phyloP scores from a whole-genome alignment of 352 stramenopile genomes.

The Saprolegnia diclina region DNA sequence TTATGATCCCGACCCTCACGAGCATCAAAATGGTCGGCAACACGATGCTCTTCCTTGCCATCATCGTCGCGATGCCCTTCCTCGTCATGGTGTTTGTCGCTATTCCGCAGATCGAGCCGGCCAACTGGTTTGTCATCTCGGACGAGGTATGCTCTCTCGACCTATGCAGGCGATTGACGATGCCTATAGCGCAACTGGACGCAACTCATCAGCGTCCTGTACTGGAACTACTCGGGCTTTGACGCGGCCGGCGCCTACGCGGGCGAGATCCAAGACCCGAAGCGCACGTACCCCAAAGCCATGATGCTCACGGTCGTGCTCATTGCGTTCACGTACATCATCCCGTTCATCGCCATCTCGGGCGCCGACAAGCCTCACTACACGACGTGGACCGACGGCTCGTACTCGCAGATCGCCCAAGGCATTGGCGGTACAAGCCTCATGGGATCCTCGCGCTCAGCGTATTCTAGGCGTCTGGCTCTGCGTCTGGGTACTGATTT shows the following conservation, averaged over 20 bases:
- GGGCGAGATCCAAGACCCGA: conserved; percentile 61
- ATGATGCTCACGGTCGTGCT: conserved; percentile 74
- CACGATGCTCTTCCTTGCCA: conserved; percentile 50
- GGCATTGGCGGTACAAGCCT: conserved; percentile 34
- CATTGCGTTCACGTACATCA: conserved; percentile 66
- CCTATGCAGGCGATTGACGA: conserved; percentile 8
- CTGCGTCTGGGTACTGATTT: conserved; percentile 71
- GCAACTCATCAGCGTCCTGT: conserved; percentile 57
- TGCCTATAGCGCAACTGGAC: conserved; percentile 49
- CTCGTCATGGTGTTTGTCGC: conserved; percentile 45
- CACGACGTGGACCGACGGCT: conserved; percentile 68
- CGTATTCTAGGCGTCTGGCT: conserved; percentile 44
- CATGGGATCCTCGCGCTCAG: not conserved
- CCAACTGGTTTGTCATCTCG: conserved; percentile 65
- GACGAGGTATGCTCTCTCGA: conserved; percentile 37
- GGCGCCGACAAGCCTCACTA: conserved; percentile 68
- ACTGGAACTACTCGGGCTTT: conserved; percentile 84
- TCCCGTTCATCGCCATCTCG: conserved; percentile 63
- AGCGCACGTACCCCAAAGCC: conserved; percentile 62
- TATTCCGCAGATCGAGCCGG: conserved; percentile 52
- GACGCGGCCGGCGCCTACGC: conserved; percentile 65
- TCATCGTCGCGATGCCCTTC: conserved; percentile 69
- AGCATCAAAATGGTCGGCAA: conserved; percentile 69
- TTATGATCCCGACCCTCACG: conserved; percentile 62
- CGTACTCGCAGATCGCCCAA: conserved; percentile 65